Conservation (phyloP, 495 filamentous ascomycete species). For the Xylaria sp. region DNA sequence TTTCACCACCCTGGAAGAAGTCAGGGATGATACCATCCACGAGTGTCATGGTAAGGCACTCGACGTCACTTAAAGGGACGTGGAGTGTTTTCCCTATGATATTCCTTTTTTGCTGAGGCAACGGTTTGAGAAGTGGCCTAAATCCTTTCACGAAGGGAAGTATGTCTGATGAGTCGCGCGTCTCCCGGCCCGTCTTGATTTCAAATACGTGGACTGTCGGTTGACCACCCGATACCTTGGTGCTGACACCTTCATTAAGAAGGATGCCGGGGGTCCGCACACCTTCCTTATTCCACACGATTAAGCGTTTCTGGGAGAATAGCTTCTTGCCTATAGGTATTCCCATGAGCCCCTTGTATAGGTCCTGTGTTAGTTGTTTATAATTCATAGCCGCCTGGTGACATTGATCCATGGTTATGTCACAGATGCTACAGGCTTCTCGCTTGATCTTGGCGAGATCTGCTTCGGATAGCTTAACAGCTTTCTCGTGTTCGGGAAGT, state of each 20-base stretch:
- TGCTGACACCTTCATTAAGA: slow-evolving; percentile 71
- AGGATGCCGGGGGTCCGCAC: slow-evolving; percentile 81
- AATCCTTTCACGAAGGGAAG: slow-evolving; percentile 78
- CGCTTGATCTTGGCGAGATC: slow-evolving; percentile 89
- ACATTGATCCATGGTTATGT: slow-evolving; percentile 76
- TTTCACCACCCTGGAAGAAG: slow-evolving; percentile 55
- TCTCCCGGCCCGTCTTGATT: slow-evolving; percentile 65
- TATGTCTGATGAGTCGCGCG: slow-evolving; percentile 76
- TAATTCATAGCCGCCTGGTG: slow-evolving; percentile 83
- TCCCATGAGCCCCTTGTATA: slow-evolving; percentile 72
- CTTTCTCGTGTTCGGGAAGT: slow-evolving; percentile 91
- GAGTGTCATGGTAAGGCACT: slow-evolving; percentile 78
- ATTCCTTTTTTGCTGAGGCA: slow-evolving; percentile 64
- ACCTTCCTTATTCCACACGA: slow-evolving; percentile 75
- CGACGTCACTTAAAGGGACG: slow-evolving; percentile 74
- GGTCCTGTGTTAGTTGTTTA: slow-evolving; percentile 71
- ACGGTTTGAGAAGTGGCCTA: slow-evolving; percentile 61
- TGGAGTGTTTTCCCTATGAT: slow-evolving; percentile 69
- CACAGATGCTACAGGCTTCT: slow-evolving; percentile 82
- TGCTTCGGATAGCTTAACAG: slow-evolving; percentile 89
- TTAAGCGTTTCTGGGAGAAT: slow-evolving; percentile 72
- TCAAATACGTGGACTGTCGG: slow-evolving; percentile 80
- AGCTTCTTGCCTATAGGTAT: slow-evolving; percentile 82
- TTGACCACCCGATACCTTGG: slow-evolving; percentile 58
- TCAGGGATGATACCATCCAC: slow-evolving; percentile 67